Base-by-base conservation (phyloP, 108 stramenopile genomes). In the Fistulifera solaris region DNA sequence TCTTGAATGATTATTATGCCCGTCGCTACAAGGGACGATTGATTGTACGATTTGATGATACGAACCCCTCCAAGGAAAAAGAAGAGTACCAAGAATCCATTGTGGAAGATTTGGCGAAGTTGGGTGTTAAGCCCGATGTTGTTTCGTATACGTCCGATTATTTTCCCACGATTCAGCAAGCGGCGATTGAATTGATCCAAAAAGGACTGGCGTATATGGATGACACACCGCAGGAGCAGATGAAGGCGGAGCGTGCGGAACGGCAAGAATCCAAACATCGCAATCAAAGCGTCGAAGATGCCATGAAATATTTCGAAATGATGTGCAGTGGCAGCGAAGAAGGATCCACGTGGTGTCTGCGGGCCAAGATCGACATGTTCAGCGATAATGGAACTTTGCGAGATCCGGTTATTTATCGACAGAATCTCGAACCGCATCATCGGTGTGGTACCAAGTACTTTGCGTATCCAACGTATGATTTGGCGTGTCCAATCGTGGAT, bases 401-500 rank as follows among this genome's bases (percentile, higher is more conserved):
- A 7, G 99, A 99, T 70, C 99, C 99, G 10, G 99, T 99, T 23
- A 63, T 99, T 61, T 99, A 78, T 64, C 89, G 99, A 42, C 85
- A 85, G 72, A 97, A 97, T 66, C 55, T 60, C 19, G 80, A 79
- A 15, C 97, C 97, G 13, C 99, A 99, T 67, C 94, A 95, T 58
- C 91, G 96, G 10, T 83, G 91, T 38, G 97, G 97, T 17, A 95
- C 89, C 23, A 90, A 59, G 41, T 95, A 93, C 84, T 95, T 96
- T 72, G 99, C 99, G 26, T 99, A 98, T 66, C 99, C 99, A 6
- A 99, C 99, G 10, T 99, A 99, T 54, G 99, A 99, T 65, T 67
- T 99, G 46, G 97, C 97, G 12, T 99, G 99, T 73, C 99, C 99
- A 39, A 97, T 99, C 64, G 96, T 99, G n/a, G 99, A 99, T 72